Evolutionary conservation across 192 early-diverging fungal species (phyloP), one percentile per base, ranked within the genome.

Genomic region (Coemansia guatemalensis): DNA sequence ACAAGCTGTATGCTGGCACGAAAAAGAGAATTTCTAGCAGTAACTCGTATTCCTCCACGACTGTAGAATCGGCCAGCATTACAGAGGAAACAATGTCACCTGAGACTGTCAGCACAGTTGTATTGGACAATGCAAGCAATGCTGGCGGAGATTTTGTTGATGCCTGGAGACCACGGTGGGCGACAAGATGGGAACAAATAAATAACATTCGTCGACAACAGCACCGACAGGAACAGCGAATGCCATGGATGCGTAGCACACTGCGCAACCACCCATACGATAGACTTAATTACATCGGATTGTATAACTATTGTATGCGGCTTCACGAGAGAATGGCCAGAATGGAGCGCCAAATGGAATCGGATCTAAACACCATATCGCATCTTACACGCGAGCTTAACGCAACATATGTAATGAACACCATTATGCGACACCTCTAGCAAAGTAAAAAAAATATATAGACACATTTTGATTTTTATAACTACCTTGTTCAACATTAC

Each of bases 311-410:
- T n/a, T 27, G 57, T 8, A 47, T 8, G 3, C 12, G 33, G 0
- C 32, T 57, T 20, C 8, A 23, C 1, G 64, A 65, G 23, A 24
- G 55, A 27, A 25, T 65, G 4, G 8, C 29, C 8, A 20, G 9
- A 21, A 27, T 65, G 29, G 64, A 65, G 48, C 39, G 18, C 25
- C 64, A 48, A 24, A 29, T 41, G 8, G 21, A 4, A 32, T 23
- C 47, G 4, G 30, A 58, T 17, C 14, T 21, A 9, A 48, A 60
- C 44, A 69, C 44, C 21, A 69, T 69, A 9, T 20, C 30, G 21
- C 67, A 58, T 22, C 50, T 69, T 2, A 26, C 48, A 4, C 60
- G 23, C 6, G 67, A 69, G 25, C 60, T 69, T 5, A 14, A 56
- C 33, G 33, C 39, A 8, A 49, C 61, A 18, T 62, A 62, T 25